A percentile compares a stretch with the other conserved stretches of the same genome.
Conservation (phyloP, 2,329 filamentous ascomycete species). For the Aspergillus puulaauensis region DNA sequence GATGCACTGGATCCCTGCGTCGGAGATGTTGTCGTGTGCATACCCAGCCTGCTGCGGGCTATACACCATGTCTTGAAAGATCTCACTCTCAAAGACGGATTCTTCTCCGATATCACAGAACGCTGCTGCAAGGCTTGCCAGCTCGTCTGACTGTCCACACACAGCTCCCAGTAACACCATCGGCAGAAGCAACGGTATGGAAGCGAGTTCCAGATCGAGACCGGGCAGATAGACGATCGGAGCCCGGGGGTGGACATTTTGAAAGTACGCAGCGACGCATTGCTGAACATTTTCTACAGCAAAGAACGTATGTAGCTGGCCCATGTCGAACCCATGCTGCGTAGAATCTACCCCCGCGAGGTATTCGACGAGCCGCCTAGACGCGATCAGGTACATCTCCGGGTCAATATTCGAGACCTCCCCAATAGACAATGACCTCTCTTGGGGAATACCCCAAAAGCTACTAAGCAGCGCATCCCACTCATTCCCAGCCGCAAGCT, state of each 20-base stretch:
- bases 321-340: not conserved
- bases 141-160: not conserved
- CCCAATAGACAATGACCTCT: not conserved
- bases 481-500: not conserved
- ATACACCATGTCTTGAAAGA: not conserved
- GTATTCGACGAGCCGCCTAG: not conserved
- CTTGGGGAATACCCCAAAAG: not conserved
- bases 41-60: too few relatives aligned
- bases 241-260: not conserved
- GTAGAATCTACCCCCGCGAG: too few relatives aligned
- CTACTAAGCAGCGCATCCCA: not conserved
- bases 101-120: not conserved
- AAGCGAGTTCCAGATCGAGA: not conserved
- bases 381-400: not conserved
- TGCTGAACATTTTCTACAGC: not conserved
- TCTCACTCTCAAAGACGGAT: not conserved
- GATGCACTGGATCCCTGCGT: not conserved
- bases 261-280: not conserved
- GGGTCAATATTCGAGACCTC: not conserved
- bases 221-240: not conserved
- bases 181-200: not conserved
- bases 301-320: not conserved
- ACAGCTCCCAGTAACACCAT: not conserved
- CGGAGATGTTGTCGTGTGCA: too few relatives aligned
- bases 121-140: not conserved